Conservation (phyloP, 768 basidiomycete genomes). For the Coprinopsis cinerea region DNA sequence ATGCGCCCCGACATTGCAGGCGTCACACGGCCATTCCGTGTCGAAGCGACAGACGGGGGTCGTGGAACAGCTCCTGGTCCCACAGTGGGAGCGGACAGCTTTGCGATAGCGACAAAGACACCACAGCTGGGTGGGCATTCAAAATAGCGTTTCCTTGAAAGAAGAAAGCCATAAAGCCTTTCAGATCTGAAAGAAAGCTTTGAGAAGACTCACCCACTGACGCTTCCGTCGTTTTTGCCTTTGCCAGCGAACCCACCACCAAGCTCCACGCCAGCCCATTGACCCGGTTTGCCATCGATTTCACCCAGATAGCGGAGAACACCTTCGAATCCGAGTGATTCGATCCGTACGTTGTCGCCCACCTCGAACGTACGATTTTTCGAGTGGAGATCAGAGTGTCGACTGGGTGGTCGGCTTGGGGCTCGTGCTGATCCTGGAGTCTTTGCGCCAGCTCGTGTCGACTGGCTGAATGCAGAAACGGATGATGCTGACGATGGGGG, state of each 20-base stretch:
- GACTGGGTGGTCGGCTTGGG: slow-evolving; percentile 52
- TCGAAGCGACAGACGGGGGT: slow-evolving; percentile 79
- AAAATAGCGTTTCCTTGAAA: slow-evolving; percentile 76
- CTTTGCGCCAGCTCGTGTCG: slow-evolving; percentile 39
- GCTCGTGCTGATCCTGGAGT: slow-evolving; percentile 42
- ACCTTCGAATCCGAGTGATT: slow-evolving; percentile 87
- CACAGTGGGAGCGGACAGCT: slow-evolving; percentile 75
- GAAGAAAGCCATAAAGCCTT: too few species aligned
- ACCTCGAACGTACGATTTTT: slow-evolving; percentile 50
- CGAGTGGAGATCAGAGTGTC: slow-evolving; percentile 58
- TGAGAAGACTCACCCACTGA: slow-evolving; percentile 64
- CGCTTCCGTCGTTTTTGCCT: slow-evolving; percentile 93
- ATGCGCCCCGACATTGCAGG: slow-evolving; percentile 50
- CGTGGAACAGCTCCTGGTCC: slow-evolving; percentile 43
- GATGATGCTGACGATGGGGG: slow-evolving; percentile 60
- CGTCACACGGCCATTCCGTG: slow-evolving; percentile 53
- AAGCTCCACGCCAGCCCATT: slow-evolving; percentile 93
- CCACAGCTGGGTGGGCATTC: slow-evolving; percentile 79
- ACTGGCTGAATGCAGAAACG: slow-evolving; percentile 32
- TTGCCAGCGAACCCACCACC: slow-evolving; percentile 79
- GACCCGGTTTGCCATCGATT: slow-evolving; percentile 83
- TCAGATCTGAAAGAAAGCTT: slow-evolving; percentile 10
- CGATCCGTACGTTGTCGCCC: slow-evolving; percentile 82
- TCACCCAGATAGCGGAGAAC: slow-evolving; percentile 72
- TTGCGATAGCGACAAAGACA: slow-evolving; percentile 80